phyloP scores from a whole-genome alignment of 176 grass and related monocot species.

The Microstegium vimineum region DNA sequence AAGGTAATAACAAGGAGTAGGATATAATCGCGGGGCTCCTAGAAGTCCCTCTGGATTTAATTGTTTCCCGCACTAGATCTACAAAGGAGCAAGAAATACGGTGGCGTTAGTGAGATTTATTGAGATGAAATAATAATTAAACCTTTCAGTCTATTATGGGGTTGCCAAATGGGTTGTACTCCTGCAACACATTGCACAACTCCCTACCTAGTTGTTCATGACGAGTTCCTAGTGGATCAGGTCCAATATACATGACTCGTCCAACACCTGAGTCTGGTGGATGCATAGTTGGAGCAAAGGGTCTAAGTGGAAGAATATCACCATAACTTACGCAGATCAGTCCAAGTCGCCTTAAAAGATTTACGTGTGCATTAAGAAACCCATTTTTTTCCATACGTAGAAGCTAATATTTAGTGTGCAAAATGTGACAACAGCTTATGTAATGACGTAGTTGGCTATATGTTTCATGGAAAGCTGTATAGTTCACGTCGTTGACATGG shows the following conservation, averaged over 20 bases:
- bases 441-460: not conserved
- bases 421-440: not conserved
- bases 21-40: too few species aligned
- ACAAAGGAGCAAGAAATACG: too few species aligned
- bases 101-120: too few species aligned
- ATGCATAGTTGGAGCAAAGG: not conserved
- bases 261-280: not conserved
- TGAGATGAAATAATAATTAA: too few species aligned
- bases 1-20: too few species aligned
- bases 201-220: not conserved
- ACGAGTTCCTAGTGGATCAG: not conserved
- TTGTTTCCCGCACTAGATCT: too few species aligned
- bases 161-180: not conserved
- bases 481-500: not conserved
- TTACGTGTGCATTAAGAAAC: not conserved
- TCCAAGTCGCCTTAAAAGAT: not conserved
- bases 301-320: not conserved
- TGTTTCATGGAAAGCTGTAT: not conserved
- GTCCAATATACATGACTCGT: not conserved
- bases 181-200: not conserved
- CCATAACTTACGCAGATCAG: not conserved
- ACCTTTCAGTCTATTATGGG: not conserved
- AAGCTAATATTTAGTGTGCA: not conserved
- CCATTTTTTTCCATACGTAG: not conserved
- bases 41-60: too few species aligned